Evolutionary conservation across 139 green algal genomes (phyloP).

Genomic region (Asterochloris sp.): DNA sequence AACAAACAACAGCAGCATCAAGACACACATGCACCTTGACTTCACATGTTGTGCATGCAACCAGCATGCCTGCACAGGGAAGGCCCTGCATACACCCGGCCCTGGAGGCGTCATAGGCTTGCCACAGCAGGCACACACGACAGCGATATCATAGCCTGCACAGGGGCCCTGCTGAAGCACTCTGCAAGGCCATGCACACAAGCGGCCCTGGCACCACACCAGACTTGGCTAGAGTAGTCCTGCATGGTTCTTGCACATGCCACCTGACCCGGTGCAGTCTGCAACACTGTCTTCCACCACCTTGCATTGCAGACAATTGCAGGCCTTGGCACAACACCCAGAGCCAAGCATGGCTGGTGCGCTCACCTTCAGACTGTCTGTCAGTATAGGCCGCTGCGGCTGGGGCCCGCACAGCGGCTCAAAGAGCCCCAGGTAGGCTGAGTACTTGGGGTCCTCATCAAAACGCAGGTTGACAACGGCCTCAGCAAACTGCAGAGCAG

Average conservation of each 20-base stretch:
- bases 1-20: too few relatives aligned
- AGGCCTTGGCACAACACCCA: too few relatives aligned
- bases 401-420: slow-evolving; percentile 85
- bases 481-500: slow-evolving; percentile 78
- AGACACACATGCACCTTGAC: too few relatives aligned
- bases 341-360: not conserved
- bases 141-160: too few relatives aligned
- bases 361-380: slow-evolving; percentile 32
- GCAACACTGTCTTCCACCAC: not conserved
- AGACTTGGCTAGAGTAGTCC: too few relatives aligned
- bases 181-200: too few relatives aligned
- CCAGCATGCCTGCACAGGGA: too few relatives aligned
- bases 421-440: slow-evolving; percentile 87
- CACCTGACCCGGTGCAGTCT: not conserved
- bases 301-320: not conserved
- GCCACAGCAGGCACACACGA: not conserved
- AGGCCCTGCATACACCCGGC: too few relatives aligned
- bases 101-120: too few relatives aligned
- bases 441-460: slow-evolving; percentile 96
- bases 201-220: not conserved
- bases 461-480: slow-evolving; percentile 98
- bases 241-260: not conserved
- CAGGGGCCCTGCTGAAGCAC: too few relatives aligned
- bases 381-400: slow-evolving; percentile 75
- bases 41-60: too few relatives aligned